Percentiles rank a stretch among this genome's conserved stretches.
Evolutionary conservation across 306 rosid species (phyloP).

Genomic region (Cucumis cinereus): DNA sequence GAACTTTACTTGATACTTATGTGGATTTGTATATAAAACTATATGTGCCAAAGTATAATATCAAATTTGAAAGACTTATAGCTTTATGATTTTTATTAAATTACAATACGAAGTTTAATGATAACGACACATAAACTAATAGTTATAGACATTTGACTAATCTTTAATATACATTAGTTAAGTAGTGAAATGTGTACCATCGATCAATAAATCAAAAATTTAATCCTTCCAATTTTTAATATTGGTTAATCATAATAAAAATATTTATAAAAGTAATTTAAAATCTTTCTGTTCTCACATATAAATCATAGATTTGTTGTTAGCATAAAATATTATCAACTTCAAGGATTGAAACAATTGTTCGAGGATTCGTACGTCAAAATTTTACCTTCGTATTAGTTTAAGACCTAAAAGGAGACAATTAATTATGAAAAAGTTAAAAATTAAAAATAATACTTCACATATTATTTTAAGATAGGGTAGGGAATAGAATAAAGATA

Average conservation of each 20-base stretch:
- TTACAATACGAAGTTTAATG: not conserved
- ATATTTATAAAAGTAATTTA: no score
- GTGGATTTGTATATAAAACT: not conserved
- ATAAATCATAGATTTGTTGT: no score
- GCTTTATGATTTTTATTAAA: not conserved
- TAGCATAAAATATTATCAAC: no score
- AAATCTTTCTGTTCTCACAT: no score
- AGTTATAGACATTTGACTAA: not conserved
- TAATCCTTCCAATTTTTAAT: no score
- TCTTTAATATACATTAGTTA: no score
- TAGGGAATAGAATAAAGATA: constrained; percentile 1
- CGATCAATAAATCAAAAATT: no score
- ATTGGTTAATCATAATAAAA: no score
- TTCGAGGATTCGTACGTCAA: not conserved
- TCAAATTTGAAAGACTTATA: not conserved
- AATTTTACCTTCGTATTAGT: not conserved
- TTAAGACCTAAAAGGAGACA: not conserved
- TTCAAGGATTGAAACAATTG: no score
- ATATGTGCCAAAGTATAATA: not conserved
- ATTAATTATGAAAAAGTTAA: not conserved
- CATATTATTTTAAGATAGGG: not conserved
- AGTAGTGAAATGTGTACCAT: no score
- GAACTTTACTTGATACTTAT: not conserved
- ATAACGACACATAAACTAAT: not conserved
- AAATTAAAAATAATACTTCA: not conserved